Evolutionary conservation across 2,329 filamentous ascomycete genomes (phyloP).

Genomic region (Aplosporella prunicola): DNA sequence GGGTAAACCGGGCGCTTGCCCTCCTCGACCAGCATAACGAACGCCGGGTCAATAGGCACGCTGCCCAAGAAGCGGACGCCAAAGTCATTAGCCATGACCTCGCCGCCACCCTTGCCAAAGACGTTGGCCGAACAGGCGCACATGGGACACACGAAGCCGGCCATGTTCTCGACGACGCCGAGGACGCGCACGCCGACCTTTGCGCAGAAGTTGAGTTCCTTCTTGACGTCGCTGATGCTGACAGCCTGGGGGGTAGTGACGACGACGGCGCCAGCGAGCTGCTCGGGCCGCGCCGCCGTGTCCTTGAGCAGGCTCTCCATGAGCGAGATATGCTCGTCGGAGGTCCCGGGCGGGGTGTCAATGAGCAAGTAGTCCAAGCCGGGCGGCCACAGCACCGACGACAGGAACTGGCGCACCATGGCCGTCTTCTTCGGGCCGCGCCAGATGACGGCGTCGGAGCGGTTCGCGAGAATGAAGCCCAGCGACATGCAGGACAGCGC

Average conservation of each 20-base stretch:
- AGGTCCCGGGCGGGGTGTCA: conserved; percentile 92
- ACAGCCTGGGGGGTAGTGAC: conserved; percentile 96
- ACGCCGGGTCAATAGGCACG: conserved; percentile 87
- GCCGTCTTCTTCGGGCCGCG: conserved; percentile 96
- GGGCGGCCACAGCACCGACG: conserved; percentile 76
- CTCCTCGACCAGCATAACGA: conserved; percentile 78
- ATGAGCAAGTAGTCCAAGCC: conserved; percentile 86
- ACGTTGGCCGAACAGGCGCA: conserved; percentile 81
- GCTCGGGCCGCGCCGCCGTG: conserved; percentile 40
- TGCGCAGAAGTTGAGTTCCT: conserved; percentile 85
- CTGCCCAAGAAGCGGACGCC: conserved; percentile 73
- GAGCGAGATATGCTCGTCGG: conserved; percentile 24
- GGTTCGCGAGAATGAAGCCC: conserved; percentile 73
- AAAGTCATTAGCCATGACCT: conserved; percentile 82
- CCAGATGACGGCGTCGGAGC: conserved; percentile 93
- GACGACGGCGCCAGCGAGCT: conserved; percentile 79
- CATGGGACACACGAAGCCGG: conserved; percentile 71
- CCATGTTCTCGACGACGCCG: conserved; percentile 96
- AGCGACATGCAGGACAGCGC: conserved; percentile 80
- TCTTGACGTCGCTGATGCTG: conserved; percentile 84
- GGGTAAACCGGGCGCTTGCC: conserved; percentile 58
- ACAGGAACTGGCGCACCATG: conserved; percentile 94
- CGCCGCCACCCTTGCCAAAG: conserved; percentile 83
- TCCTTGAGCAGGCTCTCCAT: conserved; percentile 45
- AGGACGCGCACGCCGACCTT: conserved; percentile 74